Evolutionary conservation across 2,329 filamentous ascomycete species (phyloP), one percentile per base, ranked within the genome.

Genomic region (Clonostachys solani): DNA sequence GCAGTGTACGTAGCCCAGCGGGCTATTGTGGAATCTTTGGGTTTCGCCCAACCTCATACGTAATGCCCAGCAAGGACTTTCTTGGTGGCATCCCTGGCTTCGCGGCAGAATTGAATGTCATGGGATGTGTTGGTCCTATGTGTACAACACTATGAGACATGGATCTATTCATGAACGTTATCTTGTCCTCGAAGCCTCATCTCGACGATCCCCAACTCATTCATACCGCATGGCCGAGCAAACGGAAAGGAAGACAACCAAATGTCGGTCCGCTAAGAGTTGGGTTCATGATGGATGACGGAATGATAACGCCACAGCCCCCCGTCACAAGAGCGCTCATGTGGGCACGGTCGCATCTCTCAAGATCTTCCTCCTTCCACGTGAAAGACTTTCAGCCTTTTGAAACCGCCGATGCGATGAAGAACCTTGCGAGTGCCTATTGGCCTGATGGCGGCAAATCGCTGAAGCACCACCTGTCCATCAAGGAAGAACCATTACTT

Each of bases 21-120:
- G 66, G 65, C 0, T 73, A 71, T 49, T 71, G 66, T 29, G 71
- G 72, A 23, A 58, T 62, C 2, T 76, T 69, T 50, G 67, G 67
- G 1, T 62, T 75, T 47, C 63, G 65, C 10, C 67, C 72, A 3
- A 71, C 71, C 0, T 52, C 62, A 3, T 37, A 55, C 16, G 56
- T 57, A 5, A 53, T 56, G 15, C 66, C 69, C 0, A 55, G 50
- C 33, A 49, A 46, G 13, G 47, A 46, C 15, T 29, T 42, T 16
- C 37, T 51, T 9, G 46, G 19, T 23, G 19, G n/a, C n/a, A n/a
- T 16, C 7, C 46, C 23, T 2, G 52, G 50, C 2, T 63, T 64
- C 13, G 66, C 65, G 2, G 62, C 68, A 19, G 67, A 68, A 50
- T 60, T 60, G 5, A 23, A 23, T 6, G 66, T 70, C 16, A 58